These are phyloP conservation scores for Yamadazyma atlantica DNA, from an alignment of 1,139 yeast genomes.

Conservation along the genomic window DNA sequence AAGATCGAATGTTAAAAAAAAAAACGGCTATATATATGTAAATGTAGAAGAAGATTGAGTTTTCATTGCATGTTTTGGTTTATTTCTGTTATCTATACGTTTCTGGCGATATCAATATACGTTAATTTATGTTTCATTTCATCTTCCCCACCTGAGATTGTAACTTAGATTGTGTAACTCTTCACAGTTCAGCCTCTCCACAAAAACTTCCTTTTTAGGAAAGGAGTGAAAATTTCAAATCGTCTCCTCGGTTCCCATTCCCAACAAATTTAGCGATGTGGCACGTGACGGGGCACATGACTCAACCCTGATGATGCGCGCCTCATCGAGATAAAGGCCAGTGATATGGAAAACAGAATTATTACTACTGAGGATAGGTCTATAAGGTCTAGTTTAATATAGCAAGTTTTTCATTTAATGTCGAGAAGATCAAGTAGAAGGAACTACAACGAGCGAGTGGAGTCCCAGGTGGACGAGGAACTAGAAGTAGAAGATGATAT, in stretches of 20 bases:
- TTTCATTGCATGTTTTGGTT: not conserved
- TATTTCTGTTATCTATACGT: too few species aligned
- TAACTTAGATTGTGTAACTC: too few species aligned
- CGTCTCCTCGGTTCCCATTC: too few species aligned
- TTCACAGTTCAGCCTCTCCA: not conserved
- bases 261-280: too few species aligned
- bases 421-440: constrained; percentile 17
- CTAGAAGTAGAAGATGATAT: constrained; percentile 20
- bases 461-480: constrained; percentile 7
- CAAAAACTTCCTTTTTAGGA: constrained; percentile 5
- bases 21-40: not conserved
- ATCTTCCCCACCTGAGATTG: too few species aligned
- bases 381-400: constrained; percentile 14
- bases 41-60: not conserved
- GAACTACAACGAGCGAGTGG: constrained; percentile 12
- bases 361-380: constrained; percentile 8
- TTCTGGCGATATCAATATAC: not conserved
- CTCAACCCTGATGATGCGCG: too few species aligned
- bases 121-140: too few species aligned
- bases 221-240: too few species aligned
- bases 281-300: too few species aligned
- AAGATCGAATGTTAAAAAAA: constrained; percentile 5
- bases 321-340: too few species aligned
- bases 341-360: too few species aligned
- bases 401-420: too few species aligned